Evolutionary conservation across 345 rosid species (phyloP), one percentile per base, ranked within the genome.

Genomic region (Brassica juncea): DNA sequence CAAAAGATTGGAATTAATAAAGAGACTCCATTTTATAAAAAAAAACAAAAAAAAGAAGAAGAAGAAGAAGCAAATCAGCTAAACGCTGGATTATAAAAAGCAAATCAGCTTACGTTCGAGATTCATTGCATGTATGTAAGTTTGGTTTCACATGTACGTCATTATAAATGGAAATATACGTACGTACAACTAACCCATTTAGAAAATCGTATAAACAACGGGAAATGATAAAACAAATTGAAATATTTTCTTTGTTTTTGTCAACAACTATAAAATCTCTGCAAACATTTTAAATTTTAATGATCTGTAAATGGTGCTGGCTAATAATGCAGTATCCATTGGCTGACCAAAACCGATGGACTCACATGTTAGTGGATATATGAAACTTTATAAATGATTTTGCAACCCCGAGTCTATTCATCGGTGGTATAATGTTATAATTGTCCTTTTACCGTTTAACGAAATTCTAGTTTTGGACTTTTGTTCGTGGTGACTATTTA

Each of bases 141-240:
- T 42, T 42, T 42, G 52, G 52, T 42, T 42, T n/a, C 2, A 11
- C 11, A 2, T 11, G 11, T 42, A 42, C 2, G 8, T 1, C 3
- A 35, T 52, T 21, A 74, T 31, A 19, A 31, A 65, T 4, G 57
- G 54, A 42, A 68, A 12, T 8, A 59, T 35, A 7, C 14, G 67
- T 55, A 58, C 60, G 68, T 59, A 61, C 73, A 77, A 61, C 75
- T 77, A 69, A 60, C 75, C 80, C 60, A 69, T 60, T 70, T 77
- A 32, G 34, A 77, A 69, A 76, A 76, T 42, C 27, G 15, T 34
- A 49, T 39, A 68, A 70, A 60, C 14, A 32, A 10, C 15, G 21
- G 8, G 10, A 68, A 59, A 42, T 4, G 30, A n/a, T 42, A 42
- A 19, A 42, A 75, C 11, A 66, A 65, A 66, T 2, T 9, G 37